Conservation (phyloP, 2,329 filamentous ascomycete genomes). For the Fusarium floridanum region DNA sequence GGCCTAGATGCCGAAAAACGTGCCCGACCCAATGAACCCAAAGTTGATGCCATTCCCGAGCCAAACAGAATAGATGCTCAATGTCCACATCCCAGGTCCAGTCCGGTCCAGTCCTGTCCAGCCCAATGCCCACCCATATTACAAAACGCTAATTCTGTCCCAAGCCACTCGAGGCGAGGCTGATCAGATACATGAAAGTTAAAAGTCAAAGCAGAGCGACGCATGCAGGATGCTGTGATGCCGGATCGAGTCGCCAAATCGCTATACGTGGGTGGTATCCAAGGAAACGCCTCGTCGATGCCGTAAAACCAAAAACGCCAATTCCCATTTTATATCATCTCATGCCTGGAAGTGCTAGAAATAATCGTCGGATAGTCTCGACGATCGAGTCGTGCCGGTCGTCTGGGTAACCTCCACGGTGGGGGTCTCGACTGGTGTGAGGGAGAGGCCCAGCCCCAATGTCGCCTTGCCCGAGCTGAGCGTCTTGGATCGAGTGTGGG, state of each 20-base stretch:
- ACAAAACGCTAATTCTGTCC: constrained; percentile 28
- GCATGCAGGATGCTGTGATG: constrained; percentile 30
- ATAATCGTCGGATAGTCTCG: constrained; percentile 39
- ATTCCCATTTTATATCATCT: constrained; percentile 26
- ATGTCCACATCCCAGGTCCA: not conserved
- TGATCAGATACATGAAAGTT: constrained; percentile 16
- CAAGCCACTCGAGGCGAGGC: constrained; percentile 10
- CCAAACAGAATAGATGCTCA: constrained; percentile 6
- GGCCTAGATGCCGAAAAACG: constrained; percentile 33
- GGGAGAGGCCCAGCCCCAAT: constrained; percentile 42
- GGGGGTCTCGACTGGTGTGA: constrained; percentile 46
- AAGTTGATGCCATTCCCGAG: not conserved
- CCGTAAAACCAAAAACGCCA: constrained; percentile 38
- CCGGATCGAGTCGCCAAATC: constrained; percentile 41
- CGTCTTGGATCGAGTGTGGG: constrained; percentile 54
- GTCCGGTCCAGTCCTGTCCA: not conserved
- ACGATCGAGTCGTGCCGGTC: constrained; percentile 39
- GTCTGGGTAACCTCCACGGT: constrained; percentile 24
- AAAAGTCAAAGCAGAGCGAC: constrained; percentile 24
- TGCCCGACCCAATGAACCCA: constrained; percentile 18
- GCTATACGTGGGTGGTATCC: constrained; percentile 40
- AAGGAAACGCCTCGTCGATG: constrained; percentile 38
- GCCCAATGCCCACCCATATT: constrained; percentile 19
- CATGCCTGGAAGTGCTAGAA: constrained; percentile 42
- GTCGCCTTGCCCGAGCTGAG: constrained; percentile 42